Conservation (phyloP, 176 grass and related monocot genomes). For the Alloteropsis semialata region DNA sequence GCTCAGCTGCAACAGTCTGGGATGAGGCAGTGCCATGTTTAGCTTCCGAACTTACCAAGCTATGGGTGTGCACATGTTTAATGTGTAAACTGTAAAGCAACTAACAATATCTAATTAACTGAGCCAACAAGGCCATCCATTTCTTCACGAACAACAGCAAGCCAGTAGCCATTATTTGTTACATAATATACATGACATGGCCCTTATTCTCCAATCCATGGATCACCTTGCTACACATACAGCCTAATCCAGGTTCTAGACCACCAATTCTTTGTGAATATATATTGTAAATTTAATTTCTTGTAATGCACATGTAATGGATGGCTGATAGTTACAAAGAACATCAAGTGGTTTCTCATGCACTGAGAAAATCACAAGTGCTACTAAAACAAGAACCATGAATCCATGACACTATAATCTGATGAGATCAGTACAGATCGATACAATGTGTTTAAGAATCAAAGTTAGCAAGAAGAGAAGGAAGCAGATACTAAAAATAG, state of each 20-base stretch:
- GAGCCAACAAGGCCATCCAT: not conserved
- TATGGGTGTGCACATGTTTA: not conserved
- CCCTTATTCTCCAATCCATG: not conserved
- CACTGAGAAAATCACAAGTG: not conserved
- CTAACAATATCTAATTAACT: not conserved
- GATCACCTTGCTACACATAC: not conserved
- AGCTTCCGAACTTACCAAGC: not conserved
- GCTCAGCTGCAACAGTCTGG: conserved; percentile 9
- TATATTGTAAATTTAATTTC: not conserved
- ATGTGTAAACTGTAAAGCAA: not conserved
- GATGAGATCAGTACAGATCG: not conserved
- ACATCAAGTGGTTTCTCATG: not conserved
- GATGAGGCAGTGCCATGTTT: not conserved
- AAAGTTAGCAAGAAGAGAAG: not conserved
- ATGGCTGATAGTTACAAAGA: not conserved
- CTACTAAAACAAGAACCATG: not conserved
- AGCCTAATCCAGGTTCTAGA: not conserved
- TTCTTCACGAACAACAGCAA: not conserved
- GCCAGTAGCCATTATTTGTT: not conserved
- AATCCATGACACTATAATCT: not conserved
- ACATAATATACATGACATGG: not conserved
- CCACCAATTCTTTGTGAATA: not conserved
- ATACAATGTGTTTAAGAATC: not conserved
- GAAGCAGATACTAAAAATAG: not conserved
- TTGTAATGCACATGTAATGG: not conserved